A percentile compares a stretch with the other conserved stretches of the same genome.
Evolutionary conservation across 2,329 filamentous ascomycete genomes (phyloP).

Genomic region (Phaeosphaeriaceae sp.): DNA sequence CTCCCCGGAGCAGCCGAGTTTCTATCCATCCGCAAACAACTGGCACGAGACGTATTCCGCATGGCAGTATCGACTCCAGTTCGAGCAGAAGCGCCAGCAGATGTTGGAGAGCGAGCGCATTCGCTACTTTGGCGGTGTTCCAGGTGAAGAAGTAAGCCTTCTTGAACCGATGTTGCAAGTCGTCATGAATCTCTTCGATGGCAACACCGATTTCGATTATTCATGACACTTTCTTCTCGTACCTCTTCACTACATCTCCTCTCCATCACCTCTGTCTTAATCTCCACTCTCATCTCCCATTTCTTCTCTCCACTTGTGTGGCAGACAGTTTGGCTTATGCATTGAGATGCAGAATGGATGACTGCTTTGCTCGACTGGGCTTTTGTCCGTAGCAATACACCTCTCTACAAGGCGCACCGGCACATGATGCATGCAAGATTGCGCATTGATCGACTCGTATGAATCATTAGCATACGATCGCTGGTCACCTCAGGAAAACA

Average conservation of each 20-base stretch:
- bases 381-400: conserved; percentile 36
- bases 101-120: conserved; percentile 46
- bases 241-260: conserved; percentile 11
- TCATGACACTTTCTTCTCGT: conserved; percentile 33
- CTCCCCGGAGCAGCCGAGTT: conserved; percentile 20
- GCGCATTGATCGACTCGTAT: conserved; percentile 22
- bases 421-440: conserved; percentile 16
- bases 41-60: conserved; percentile 48
- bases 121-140: conserved; percentile 53
- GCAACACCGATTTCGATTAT: conserved; percentile 54
- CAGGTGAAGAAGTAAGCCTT: conserved; percentile 51
- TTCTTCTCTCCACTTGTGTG: conserved; percentile 12
- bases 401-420: conserved; percentile 14
- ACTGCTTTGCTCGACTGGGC: conserved; percentile 11
- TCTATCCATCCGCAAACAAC: conserved; percentile 30
- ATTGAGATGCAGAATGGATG: conserved; percentile 19
- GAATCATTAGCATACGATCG: conserved; percentile 25
- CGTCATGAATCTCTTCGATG: conserved; percentile 55
- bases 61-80: conserved; percentile 45
- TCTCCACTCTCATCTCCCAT: background rate
- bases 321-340: conserved; percentile 14
- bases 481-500: conserved; percentile 3
- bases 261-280: conserved; percentile 4
- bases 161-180: conserved; percentile 56
- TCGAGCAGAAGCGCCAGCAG: conserved; percentile 36